phyloP scores from a whole-genome alignment of 345 rosid species.

The Citrus medica region DNA sequence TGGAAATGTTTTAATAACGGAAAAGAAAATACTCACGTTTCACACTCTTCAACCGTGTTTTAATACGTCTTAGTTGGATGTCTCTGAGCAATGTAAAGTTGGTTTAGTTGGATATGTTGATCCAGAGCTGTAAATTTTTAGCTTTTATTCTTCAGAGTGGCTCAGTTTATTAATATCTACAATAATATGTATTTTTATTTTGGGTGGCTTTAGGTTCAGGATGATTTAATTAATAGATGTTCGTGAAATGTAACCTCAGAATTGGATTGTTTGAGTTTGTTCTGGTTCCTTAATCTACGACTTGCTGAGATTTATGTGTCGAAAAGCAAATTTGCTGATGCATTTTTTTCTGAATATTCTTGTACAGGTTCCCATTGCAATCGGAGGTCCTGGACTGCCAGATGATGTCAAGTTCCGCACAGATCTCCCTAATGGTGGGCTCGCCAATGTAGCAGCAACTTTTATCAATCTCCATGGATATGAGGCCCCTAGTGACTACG shows the following conservation, averaged over 20 bases:
- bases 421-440: constrained; percentile 63
- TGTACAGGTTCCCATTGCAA: constrained; percentile 85
- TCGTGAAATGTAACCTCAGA: background rate
- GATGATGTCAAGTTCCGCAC: constrained; percentile 65
- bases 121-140: background rate
- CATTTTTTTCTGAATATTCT: background rate
- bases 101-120: background rate
- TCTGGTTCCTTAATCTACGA: background rate
- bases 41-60: background rate
- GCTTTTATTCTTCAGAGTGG: background rate
- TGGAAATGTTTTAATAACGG: too few species aligned
- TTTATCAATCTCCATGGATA: constrained; percentile 92
- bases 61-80: background rate
- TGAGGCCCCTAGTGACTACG: constrained; percentile 80
- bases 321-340: background rate
- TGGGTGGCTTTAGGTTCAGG: background rate
- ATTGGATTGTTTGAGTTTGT: background rate
- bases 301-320: background rate
- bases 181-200: too few species aligned
- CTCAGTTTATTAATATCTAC: too few species aligned
- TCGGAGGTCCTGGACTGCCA: constrained; percentile 85
- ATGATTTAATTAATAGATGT: background rate
- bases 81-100: background rate
- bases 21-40: background rate
- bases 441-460: constrained; percentile 96